Conservation (phyloP, 2,329 filamentous ascomycete genomes). For the Diaporthe caulivora region DNA sequence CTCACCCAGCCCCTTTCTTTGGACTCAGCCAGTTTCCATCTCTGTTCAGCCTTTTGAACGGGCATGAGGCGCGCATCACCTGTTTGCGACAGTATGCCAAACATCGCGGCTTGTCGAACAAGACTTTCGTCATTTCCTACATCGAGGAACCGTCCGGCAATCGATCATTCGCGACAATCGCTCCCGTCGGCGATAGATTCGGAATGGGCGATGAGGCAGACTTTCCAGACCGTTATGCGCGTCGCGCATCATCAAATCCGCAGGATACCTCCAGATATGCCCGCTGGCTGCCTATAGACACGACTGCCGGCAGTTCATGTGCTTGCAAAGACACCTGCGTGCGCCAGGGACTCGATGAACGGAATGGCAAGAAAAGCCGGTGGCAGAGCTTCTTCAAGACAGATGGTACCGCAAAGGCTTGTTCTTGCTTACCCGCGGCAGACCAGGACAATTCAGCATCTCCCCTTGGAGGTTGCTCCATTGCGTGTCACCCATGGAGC, state of each 20-base stretch:
- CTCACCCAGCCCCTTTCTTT: not conserved
- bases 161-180: not conserved
- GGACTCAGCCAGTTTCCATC: not conserved
- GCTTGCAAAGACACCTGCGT: not conserved
- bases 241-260: not conserved
- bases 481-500: slow-evolving; percentile 5
- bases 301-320: not conserved
- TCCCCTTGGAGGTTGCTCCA: not conserved
- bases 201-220: not conserved
- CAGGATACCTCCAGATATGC: not conserved
- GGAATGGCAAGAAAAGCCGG: not conserved
- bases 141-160: not conserved
- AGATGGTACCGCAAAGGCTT: not conserved
- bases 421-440: not conserved
- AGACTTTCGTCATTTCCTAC: not conserved
- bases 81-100: not conserved
- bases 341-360: not conserved
- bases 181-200: not conserved
- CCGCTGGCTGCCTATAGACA: not conserved
- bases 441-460: not conserved
- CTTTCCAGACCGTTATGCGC: not conserved
- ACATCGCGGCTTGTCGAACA: not conserved
- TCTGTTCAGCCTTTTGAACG: not conserved
- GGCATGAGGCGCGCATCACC: not conserved
- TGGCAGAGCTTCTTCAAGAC: not conserved